Evolutionary conservation across 495 filamentous ascomycete species (phyloP), one percentile per base, ranked within the genome.

Genomic region (Aspergillus coremiiformis): DNA sequence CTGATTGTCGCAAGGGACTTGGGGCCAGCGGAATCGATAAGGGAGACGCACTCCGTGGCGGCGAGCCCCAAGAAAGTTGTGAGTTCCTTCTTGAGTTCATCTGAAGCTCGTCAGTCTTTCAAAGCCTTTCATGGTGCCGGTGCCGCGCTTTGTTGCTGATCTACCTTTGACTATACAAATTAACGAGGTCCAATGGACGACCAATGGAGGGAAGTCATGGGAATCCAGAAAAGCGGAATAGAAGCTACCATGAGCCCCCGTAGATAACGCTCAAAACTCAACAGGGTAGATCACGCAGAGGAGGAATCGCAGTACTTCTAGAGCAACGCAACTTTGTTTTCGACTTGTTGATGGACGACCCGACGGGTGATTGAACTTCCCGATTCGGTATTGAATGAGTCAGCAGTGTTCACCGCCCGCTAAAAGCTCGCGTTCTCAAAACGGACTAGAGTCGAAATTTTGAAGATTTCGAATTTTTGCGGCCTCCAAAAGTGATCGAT

Each of bases 391-490:
- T 1, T 11, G 24, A 57, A 63, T 73, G 67, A 69, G 66, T 73
- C 67, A 73, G 52, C 68, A 35, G 24, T 29, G 26, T 23, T 49
- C 52, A 57, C 56, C 52, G 44, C 60, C 54, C 52, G 48, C 27
- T 19, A 37, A 22, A 10, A 55, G 53, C 54, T 58, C 39, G 48
- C 51, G 47, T 41, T 52, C 55, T 58, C 47, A 44, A 60, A 63
- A 30, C 1, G 63, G 68, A 61, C 57, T 75, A 74, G 72, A 56
- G 72, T 51, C 63, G 56, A 66, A 66, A 65, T 69, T 67, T 71
- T 68, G 66, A 66, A 63, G 68, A 69, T 68, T 72, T 70, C 51
- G 57, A 63, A 53, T 60, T 71, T 71, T 70, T 66, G 65, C 64
- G 56, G 51, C 29, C 39, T 51, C 22, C 67, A 62, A 44, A 48